phyloP scores from a whole-genome alignment of 495 filamentous ascomycete genomes.

The Pyronema domesticum region DNA sequence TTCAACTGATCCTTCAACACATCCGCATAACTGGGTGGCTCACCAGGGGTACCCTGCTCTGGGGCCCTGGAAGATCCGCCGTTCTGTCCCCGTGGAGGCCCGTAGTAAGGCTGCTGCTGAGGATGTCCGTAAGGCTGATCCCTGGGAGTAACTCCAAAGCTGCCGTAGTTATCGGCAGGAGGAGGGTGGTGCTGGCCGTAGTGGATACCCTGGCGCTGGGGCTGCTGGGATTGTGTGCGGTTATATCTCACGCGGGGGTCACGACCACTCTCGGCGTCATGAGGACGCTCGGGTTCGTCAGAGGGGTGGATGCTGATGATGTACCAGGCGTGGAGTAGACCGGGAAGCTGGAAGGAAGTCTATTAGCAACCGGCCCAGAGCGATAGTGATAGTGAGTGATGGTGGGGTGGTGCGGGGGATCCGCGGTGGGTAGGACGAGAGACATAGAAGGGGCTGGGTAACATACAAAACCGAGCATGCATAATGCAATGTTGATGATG shows the following conservation, averaged over 20 bases:
- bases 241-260: constrained; percentile 25
- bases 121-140: constrained; percentile 17
- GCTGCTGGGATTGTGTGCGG: constrained; percentile 15
- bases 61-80: constrained; percentile 17
- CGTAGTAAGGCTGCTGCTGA: constrained; percentile 16
- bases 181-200: constrained; percentile 12
- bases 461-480: constrained; percentile 57
- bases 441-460: neutral
- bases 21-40: constrained; percentile 68
- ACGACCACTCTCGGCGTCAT: constrained; percentile 30
- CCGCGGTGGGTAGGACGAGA: too few species aligned
- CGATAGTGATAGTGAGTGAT: too few species aligned
- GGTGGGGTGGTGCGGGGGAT: neutral
- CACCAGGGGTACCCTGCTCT: constrained; percentile 28
- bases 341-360: constrained; percentile 40
- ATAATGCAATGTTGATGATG: constrained; percentile 87
- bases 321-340: constrained; percentile 92
- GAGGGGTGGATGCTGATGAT: constrained; percentile 72
- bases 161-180: constrained; percentile 13
- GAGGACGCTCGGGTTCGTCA: constrained; percentile 37
- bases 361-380: neutral
- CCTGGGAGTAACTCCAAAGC: neutral
- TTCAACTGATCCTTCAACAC: constrained; percentile 45
- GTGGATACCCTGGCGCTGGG: constrained; percentile 23
- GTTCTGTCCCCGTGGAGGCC: constrained; percentile 21